These are phyloP conservation scores for Tolypocladium endophyticum DNA, from an alignment of 2,329 filamentous ascomycete species.

Conservation along the genomic window DNA sequence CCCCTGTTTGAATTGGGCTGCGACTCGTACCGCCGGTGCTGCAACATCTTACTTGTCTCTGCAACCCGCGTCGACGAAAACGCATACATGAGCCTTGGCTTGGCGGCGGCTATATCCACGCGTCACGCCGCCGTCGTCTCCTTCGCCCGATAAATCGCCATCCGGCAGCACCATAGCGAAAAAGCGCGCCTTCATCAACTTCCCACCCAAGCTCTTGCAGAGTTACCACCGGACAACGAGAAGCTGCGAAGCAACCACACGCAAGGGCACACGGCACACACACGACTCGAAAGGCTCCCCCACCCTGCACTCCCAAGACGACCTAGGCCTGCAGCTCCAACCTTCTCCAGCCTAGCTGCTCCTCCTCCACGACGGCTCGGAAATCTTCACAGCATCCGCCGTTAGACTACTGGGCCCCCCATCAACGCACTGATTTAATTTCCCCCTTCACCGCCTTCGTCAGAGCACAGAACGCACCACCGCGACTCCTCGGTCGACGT, in stretches of 20 bases:
- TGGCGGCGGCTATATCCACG: not conserved
- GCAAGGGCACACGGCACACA: not conserved
- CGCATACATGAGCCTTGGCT: not conserved
- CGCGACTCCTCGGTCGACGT: not conserved
- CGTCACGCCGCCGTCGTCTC: not conserved
- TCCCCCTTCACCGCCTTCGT: not conserved
- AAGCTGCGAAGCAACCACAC: not conserved
- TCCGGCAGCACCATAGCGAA: not conserved
- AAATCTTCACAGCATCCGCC: not conserved
- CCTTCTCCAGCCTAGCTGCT: slow-evolving; percentile 2
- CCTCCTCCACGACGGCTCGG: not conserved
- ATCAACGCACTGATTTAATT: not conserved
- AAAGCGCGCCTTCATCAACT: not conserved
- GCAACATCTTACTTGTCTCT: not conserved
- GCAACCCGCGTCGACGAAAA: not conserved
- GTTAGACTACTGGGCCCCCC: not conserved
- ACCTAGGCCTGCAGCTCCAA: slow-evolving; percentile 3
- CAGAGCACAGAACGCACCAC: not conserved
- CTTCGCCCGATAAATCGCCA: not conserved
- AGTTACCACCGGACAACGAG: not conserved
- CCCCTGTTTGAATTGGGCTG: not conserved
- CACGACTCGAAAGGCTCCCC: slow-evolving; percentile 1
- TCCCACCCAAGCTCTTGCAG: not conserved
- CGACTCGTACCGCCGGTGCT: not conserved
- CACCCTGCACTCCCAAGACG: not conserved